Evolutionary conservation across 768 basidiomycete species (phyloP), one percentile per base, ranked within the genome.

Genomic region (Porpolomopsis calyptriformis): DNA sequence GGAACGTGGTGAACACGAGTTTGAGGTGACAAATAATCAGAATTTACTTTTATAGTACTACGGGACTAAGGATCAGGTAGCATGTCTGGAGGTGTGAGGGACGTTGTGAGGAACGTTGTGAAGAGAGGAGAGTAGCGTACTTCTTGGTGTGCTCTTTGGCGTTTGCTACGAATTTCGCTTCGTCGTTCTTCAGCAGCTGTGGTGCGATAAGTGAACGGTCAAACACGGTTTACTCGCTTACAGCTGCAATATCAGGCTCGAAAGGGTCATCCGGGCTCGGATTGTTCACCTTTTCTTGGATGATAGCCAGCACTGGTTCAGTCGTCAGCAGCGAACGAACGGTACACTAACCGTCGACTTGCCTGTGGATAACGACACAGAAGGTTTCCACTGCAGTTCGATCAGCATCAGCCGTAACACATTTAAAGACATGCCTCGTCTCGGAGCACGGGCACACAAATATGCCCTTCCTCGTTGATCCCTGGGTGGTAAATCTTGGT

Each of bases 401-500:
- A 36, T 26, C 36, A 7, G n/a, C 22, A 11, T 20, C 20, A 11
- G 23, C 25, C 23, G 11, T 9, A 37, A 23, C 4, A 10, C 5
- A 19, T 20, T 16, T 27, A 4, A 25, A 14, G 25, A 54, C 81
- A 43, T 52, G 84, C 87, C 67, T 89, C 85, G 60, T 91, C 88
- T 55, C 84, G 76, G 43, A 91, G 72, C 39, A 91, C 73, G 26
- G 87, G 82, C 25, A 91, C 78, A 58, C 88, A 91, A 47, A 91
- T 90, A 19, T 75, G 70, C 26, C 88, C 88, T 58, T 91, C 86
- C 47, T 90, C 88, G 52, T 91, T 88, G 60, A 91, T 85, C 29
- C 89, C 88, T 22, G 88, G 88, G 61, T 91, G 88, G 59, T 91
- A 91, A 38, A 91, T 82, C 72, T 80, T 89, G 46, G 88, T 91